phyloP scores from a whole-genome alignment of 306 rosid species.

The Cicer yamashitae region DNA sequence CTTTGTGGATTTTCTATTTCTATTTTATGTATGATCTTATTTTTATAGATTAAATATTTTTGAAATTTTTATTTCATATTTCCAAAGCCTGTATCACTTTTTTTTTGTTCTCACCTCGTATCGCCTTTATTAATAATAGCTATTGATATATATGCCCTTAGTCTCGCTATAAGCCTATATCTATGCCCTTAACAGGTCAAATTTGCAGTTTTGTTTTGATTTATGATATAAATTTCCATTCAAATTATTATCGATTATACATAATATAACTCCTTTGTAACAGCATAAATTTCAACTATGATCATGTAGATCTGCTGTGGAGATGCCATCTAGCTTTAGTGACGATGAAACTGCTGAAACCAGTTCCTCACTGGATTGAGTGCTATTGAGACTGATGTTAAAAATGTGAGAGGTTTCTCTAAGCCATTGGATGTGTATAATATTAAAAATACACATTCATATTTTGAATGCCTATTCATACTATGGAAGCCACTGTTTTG shows the following conservation, averaged over 20 bases:
- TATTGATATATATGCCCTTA: no score
- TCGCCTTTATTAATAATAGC: no score
- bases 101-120: no score
- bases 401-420: constrained; percentile 41
- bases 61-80: no score
- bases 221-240: background rate
- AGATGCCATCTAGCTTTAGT: constrained; percentile 75
- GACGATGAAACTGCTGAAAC: constrained; percentile 86
- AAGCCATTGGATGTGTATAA: constrained; percentile 57
- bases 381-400: constrained; percentile 27
- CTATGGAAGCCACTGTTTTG: constrained; percentile 23
- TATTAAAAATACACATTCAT: constrained; percentile 44
- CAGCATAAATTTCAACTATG: constrained; percentile 5
- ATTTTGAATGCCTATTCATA: constrained; percentile 23
- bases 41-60: no score
- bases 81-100: no score
- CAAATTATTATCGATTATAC: background rate
- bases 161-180: no score
- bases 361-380: constrained; percentile 69
- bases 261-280: constrained; percentile 33
- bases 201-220: constrained; percentile 2
- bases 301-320: constrained; percentile 65
- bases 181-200: background rate
- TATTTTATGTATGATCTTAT: no score
- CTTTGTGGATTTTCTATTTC: no score